Conservation (phyloP, 2,329 filamentous ascomycete genomes). For the Aaosphaeria pasadenensis region DNA sequence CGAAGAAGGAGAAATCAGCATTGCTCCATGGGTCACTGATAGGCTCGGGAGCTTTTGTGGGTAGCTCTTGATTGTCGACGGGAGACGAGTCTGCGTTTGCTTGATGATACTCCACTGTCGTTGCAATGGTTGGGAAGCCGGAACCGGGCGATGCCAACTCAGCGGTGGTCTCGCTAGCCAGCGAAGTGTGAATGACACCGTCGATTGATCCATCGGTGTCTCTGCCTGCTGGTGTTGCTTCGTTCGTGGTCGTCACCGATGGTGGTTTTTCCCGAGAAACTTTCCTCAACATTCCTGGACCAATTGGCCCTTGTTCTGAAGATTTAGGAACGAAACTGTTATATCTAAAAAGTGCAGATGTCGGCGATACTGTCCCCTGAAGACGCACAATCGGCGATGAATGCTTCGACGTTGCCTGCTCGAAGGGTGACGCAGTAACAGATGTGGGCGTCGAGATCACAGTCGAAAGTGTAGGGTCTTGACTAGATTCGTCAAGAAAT, state of each 20-base stretch:
- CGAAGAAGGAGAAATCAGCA: slow-evolving; percentile 29
- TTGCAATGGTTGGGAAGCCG: neutral
- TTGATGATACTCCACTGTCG: neutral
- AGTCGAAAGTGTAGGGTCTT: slow-evolving; percentile 8
- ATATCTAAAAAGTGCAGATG: slow-evolving; percentile 27
- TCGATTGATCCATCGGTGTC: too few relatives aligned
- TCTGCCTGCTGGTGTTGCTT: too few relatives aligned
- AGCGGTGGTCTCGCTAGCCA: slow-evolving; percentile 11
- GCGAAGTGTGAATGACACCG: too few relatives aligned
- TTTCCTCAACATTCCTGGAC: slow-evolving; percentile 20
- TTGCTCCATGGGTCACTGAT: slow-evolving; percentile 13
- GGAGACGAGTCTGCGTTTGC: too few relatives aligned
- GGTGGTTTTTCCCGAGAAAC: too few relatives aligned
- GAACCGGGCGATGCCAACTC: slow-evolving; percentile 5
- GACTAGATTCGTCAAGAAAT: slow-evolving; percentile 8
- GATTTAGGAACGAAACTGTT: slow-evolving; percentile 25
- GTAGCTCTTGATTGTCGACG: slow-evolving; percentile 3
- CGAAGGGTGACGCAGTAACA: slow-evolving; percentile 8
- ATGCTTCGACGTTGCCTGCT: slow-evolving; percentile 14
- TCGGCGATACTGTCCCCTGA: slow-evolving; percentile 29
- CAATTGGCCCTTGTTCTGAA: slow-evolving; percentile 26
- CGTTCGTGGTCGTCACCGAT: too few relatives aligned
- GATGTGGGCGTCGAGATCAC: slow-evolving; percentile 11
- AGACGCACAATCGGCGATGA: slow-evolving; percentile 31
- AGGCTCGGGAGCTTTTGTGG: slow-evolving; percentile 10